Evolutionary conservation across 805 yeast species (phyloP).

Genomic region (Teunomyces barrocoloradensis): DNA sequence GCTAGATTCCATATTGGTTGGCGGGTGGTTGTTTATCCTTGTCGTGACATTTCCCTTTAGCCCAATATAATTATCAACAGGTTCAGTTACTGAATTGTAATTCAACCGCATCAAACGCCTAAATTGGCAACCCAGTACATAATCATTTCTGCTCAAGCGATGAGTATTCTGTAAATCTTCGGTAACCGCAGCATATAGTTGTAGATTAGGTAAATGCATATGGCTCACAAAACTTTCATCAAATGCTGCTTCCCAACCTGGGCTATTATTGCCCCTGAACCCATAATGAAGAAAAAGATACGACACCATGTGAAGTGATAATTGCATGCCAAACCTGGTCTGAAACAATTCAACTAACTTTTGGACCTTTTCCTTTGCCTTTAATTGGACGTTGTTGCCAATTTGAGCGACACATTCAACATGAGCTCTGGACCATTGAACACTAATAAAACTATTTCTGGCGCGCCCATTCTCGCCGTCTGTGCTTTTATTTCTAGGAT

Average conservation of each 20-base stretch:
- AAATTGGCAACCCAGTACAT: slow-evolving; percentile 1
- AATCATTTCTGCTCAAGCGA: neutral
- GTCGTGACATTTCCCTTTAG: neutral
- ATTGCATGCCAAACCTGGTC: slow-evolving; percentile 8
- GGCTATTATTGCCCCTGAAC: slow-evolving; percentile 9
- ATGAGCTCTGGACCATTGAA: slow-evolving; percentile 18
- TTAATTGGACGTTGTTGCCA: neutral
- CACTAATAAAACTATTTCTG: slow-evolving; percentile 9
- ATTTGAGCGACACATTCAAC: slow-evolving; percentile 11
- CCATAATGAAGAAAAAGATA: slow-evolving; percentile 21
- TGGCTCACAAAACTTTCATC: slow-evolving; percentile 13
- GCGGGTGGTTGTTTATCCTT: too few species aligned
- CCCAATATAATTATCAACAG: neutral
- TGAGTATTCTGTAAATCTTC: neutral
- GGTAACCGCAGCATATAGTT: neutral
- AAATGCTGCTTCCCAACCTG: slow-evolving; percentile 10
- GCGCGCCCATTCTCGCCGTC: neutral
- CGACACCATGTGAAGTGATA: slow-evolving; percentile 9
- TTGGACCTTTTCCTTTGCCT: slow-evolving; percentile 8
- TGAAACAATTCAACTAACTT: slow-evolving; percentile 12
- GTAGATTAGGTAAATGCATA: slow-evolving; percentile 3
- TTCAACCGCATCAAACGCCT: neutral
- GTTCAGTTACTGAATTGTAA: neutral
- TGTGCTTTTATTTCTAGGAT: neutral
- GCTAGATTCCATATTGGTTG: too few species aligned